Conservation (phyloP, 2,329 filamentous ascomycete genomes). For the Colletotrichum musae region DNA sequence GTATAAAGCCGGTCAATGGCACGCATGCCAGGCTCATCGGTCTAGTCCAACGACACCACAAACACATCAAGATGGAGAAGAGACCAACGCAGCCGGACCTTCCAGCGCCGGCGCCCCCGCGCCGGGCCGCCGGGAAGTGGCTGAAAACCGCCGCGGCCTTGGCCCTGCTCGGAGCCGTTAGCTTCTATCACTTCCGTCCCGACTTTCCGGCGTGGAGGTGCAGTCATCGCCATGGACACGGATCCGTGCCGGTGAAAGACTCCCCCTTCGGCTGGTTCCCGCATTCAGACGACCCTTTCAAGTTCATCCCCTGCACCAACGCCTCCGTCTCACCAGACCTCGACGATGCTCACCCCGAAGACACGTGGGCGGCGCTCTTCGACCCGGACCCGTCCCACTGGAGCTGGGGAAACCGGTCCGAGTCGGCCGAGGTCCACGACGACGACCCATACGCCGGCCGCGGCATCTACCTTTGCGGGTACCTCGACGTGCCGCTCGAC, state of each 20-base stretch:
- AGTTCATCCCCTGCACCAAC: conserved; percentile 62
- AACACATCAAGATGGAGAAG: conserved; percentile 25
- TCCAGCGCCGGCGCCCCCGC: background rate
- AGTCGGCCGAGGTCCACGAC: conserved; percentile 11
- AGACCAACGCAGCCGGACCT: background rate
- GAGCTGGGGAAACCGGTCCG: conserved; percentile 58
- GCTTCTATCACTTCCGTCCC: background rate
- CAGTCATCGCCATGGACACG: background rate
- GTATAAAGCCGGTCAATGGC: background rate
- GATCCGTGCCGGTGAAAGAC: background rate
- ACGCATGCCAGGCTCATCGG: background rate
- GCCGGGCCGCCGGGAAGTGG: background rate
- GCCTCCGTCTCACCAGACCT: conserved; percentile 57
- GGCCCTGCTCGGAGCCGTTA: conserved; percentile 8
- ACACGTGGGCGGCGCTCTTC: conserved; percentile 58
- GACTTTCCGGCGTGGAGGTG: background rate
- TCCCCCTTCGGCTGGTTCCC: conserved; percentile 55
- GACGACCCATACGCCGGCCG: conserved; percentile 53
- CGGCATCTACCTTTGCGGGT: conserved; percentile 64
- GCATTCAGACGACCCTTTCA: conserved; percentile 59
- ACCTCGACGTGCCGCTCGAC: conserved; percentile 63
- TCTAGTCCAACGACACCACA: background rate
- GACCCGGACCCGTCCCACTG: conserved; percentile 61
- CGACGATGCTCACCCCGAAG: conserved; percentile 53
- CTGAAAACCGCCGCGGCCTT: conserved; percentile 8